Conservation (phyloP, 192 early-diverging fungal genomes). For the Coemansia sp. region DNA sequence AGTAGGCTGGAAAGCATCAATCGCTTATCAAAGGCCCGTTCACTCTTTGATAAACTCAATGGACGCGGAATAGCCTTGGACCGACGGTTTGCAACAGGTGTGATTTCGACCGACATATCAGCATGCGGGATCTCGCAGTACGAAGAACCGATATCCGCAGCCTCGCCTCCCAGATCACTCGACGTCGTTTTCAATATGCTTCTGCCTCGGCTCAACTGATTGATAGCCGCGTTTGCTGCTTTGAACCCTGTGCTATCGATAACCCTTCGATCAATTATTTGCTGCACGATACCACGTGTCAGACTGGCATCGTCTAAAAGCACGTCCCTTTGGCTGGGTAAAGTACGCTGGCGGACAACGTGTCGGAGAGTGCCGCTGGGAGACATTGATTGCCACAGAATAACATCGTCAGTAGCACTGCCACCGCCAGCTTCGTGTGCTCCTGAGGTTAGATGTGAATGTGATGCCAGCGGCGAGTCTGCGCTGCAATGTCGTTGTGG, state of each 20-base stretch:
- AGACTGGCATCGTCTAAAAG: conserved; percentile 18
- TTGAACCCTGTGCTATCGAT: conserved; percentile 13
- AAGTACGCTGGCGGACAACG: conserved; percentile 35
- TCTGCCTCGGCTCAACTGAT: not conserved
- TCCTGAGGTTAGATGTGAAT: conserved; percentile 4
- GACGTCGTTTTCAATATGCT: conserved; percentile 5
- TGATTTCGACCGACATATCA: conserved; percentile 15
- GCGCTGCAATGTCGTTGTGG: conserved; percentile 35
- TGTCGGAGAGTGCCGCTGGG: conserved; percentile 42
- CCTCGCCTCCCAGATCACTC: conserved; percentile 23
- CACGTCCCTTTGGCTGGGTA: conserved; percentile 9
- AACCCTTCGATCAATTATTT: conserved; percentile 38
- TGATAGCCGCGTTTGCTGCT: conserved; percentile 4
- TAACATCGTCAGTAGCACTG: conserved; percentile 18
- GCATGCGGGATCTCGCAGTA: not conserved
- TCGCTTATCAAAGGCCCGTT: conserved; percentile 38
- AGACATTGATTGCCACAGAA: conserved; percentile 51
- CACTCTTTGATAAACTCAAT: conserved; percentile 33
- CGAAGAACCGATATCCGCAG: not conserved
- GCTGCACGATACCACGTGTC: conserved; percentile 40
- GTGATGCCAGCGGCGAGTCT: conserved; percentile 21
- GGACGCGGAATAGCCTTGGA: conserved; percentile 27
- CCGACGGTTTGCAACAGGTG: conserved; percentile 31
- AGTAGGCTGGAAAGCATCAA: conserved; percentile 43
- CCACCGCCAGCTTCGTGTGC: not conserved